Evolutionary conservation across 1,139 yeast genomes (phyloP), one percentile per base, ranked within the genome.

Genomic region (Pichia norvegensis): DNA sequence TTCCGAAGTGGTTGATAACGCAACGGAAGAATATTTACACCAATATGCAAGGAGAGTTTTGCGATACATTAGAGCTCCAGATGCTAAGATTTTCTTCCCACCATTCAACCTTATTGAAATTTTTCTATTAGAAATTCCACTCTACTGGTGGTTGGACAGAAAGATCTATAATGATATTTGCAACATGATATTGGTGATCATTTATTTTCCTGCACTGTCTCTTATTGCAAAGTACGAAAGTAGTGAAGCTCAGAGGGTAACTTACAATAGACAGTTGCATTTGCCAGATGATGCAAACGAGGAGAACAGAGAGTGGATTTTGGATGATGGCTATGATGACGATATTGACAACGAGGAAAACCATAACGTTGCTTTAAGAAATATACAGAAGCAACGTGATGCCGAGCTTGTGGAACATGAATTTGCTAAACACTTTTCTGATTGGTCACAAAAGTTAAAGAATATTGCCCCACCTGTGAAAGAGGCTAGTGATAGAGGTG

Each of bases 51-150:
- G 84, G 53, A 85, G 86, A 67, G 86, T 95, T 0, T 73, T 87
- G 55, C 72, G 90, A 51, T 87, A 84, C 59, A 79, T 86, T 45
- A 74, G 96, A 54, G 95, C 95, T 0, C 96, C 95, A 0, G 96
- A 87, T 65, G 81, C 79, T 49, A 81, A 84, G 57, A 85, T 86
- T 40, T 87, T 79, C 60, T 90, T 86, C 29, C 94, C 96, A 6
- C 96, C 96, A 8, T 72, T 86, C 52, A 87, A 87, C 60, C 62
- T 87, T 54, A 66, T 87, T 50, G 96, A 87, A 61, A 43, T 81
- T 3, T 42, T 72, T 3, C 60, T 81, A 44, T 63, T 60, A 57
- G 67, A 62, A 25, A 23, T 67, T 50, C 83, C 71, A 38, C 52
- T 68, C 54, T 64, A 58, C 44, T 67, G 70, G 70, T 61, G 68